phyloP scores from a whole-genome alignment of 768 basidiomycete species.

The Trametes cubensis region DNA sequence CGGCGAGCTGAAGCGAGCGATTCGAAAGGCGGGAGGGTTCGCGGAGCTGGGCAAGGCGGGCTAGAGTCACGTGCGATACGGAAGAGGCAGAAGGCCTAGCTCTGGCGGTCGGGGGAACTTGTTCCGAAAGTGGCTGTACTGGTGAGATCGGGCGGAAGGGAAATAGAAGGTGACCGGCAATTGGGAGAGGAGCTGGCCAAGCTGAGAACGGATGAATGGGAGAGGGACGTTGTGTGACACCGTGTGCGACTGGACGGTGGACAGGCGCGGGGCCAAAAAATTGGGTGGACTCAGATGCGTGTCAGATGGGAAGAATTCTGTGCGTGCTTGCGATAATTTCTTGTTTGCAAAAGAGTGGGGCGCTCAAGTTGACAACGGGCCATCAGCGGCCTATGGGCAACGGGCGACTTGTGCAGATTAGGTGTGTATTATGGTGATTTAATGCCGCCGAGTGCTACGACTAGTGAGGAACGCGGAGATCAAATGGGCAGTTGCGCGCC shows the following conservation, averaged over 20 bases:
- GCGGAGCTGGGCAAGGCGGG: conserved; percentile 28
- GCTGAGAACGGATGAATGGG: neutral
- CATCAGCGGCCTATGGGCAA: conserved; percentile 7
- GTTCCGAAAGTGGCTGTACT: conserved; percentile 24
- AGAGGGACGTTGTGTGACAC: conserved; percentile 20
- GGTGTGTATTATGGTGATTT: conserved; percentile 10
- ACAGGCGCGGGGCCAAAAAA: neutral
- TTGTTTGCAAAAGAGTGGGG: neutral
- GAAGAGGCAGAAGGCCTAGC: conserved; percentile 18
- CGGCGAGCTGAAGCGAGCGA: conserved; percentile 71
- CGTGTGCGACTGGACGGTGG: conserved; percentile 10
- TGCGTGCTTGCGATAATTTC: conserved; percentile 12
- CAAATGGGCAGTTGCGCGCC: conserved; percentile 7
- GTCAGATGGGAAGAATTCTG: conserved; percentile 6
- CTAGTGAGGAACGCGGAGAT: conserved; percentile 9
- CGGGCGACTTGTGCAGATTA: conserved; percentile 10
- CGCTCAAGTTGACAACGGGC: conserved; percentile 19
- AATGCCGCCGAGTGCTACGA: neutral
- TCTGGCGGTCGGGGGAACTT: conserved; percentile 12
- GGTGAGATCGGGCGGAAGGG: conserved; percentile 18
- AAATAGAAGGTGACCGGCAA: conserved; percentile 19
- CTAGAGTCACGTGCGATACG: conserved; percentile 3
- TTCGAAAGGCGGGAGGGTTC: conserved; percentile 57
- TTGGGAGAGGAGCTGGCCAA: neutral
- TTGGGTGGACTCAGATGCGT: conserved; percentile 13